These are phyloP conservation scores for Meripilus lineatus DNA, from an alignment of 1,284 basidiomycete species.

Conservation along the genomic window DNA sequence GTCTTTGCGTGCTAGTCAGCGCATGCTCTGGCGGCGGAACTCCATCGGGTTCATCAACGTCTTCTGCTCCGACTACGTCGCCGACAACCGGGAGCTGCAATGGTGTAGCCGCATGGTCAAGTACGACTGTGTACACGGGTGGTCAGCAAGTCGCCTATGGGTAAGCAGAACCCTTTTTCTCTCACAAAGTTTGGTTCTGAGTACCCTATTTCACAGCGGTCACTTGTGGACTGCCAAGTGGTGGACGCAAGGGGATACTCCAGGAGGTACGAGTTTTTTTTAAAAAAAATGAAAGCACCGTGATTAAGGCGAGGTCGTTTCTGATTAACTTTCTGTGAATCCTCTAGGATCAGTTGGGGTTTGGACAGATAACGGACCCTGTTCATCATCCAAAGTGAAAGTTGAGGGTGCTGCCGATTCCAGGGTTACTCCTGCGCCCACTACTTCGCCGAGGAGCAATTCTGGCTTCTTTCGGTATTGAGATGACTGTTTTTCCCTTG, in stretches of 20 bases:
- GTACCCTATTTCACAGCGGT: conserved; percentile 21
- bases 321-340: not conserved
- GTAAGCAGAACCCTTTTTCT: conserved; percentile 27
- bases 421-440: not conserved
- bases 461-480: conserved; percentile 12
- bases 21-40: conserved; percentile 40
- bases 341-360: conserved; percentile 28
- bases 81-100: conserved; percentile 36
- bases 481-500: no score
- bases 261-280: conserved; percentile 45
- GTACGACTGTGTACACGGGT: conserved; percentile 40
- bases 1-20: conserved; percentile 39
- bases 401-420: no score
- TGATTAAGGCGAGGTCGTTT: not conserved
- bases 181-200: not conserved
- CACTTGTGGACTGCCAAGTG: conserved; percentile 48
- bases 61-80: conserved; percentile 19
- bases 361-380: conserved; percentile 33
- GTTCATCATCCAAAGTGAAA: no score
- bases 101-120: conserved; percentile 49
- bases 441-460: conserved; percentile 1
- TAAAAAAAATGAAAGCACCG: conserved; percentile 2
- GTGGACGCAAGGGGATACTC: conserved; percentile 57
- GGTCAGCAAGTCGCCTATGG: conserved; percentile 44
- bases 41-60: conserved; percentile 22